Evolutionary conservation across 2,329 filamentous ascomycete genomes (phyloP).

Genomic region (Colletotrichum paranaense): DNA sequence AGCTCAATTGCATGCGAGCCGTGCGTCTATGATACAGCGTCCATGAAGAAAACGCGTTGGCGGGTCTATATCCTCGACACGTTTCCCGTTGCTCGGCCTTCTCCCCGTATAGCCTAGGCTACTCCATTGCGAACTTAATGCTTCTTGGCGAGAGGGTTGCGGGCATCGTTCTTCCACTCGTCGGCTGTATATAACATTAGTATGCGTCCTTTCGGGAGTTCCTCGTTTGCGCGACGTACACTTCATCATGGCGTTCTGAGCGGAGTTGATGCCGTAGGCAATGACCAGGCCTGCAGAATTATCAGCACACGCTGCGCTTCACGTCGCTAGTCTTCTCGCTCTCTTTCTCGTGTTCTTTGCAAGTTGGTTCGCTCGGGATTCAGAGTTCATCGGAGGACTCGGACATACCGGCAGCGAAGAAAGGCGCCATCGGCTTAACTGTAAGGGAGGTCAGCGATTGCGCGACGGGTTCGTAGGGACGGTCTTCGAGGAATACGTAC

Average conservation of each 20-base stretch:
- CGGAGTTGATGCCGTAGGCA: slow-evolving; percentile 90
- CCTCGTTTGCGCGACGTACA: slow-evolving; percentile 63
- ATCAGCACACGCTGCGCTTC: slow-evolving; percentile 10
- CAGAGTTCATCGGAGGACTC: slow-evolving; percentile 9
- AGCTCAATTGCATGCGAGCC: slow-evolving; percentile 29
- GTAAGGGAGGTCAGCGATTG: slow-evolving; percentile 42
- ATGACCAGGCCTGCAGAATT: slow-evolving; percentile 77
- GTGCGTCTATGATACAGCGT: slow-evolving; percentile 39
- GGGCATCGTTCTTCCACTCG: slow-evolving; percentile 97
- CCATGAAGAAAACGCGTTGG: slow-evolving; percentile 24
- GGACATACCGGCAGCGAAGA: slow-evolving; percentile 91
- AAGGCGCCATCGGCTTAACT: slow-evolving; percentile 93
- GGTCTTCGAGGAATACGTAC: slow-evolving; percentile 67
- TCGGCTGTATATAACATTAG: slow-evolving; percentile 70
- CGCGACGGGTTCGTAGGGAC: slow-evolving; percentile 23
- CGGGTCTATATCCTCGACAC: slow-evolving; percentile 11
- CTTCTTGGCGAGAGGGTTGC: slow-evolving; percentile 76
- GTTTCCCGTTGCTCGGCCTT: slow-evolving; percentile 11
- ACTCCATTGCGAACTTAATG: slow-evolving; percentile 53
- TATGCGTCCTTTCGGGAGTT: slow-evolving; percentile 18
- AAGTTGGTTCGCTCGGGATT: neutral
- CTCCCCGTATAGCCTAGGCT: slow-evolving; percentile 23
- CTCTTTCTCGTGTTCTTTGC: neutral
- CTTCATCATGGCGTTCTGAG: slow-evolving; percentile 80
- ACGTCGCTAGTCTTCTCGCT: neutral